phyloP scores from a whole-genome alignment of 495 filamentous ascomycete species.

The Talaromyces proteolyticus region DNA sequence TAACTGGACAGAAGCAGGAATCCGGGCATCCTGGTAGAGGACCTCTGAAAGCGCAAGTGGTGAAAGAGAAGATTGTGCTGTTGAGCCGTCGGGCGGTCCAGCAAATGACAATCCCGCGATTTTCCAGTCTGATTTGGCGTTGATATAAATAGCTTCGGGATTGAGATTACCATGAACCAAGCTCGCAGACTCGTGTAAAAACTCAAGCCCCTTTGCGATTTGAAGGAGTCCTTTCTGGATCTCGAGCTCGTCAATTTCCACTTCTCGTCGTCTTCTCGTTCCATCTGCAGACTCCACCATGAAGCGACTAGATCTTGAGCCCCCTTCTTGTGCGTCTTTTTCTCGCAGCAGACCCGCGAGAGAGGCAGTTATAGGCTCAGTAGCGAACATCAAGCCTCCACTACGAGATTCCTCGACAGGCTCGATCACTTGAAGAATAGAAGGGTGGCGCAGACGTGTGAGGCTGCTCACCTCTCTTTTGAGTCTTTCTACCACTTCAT shows the following conservation, averaged over 20 bases:
- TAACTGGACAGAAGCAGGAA: conserved; percentile 79
- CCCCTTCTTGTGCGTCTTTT: conserved; percentile 83
- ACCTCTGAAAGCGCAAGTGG: conserved; percentile 77
- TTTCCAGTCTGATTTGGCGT: conserved; percentile 98
- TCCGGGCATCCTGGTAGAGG: conserved; percentile 76
- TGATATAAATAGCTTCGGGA: conserved; percentile 90
- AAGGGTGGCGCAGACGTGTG: conserved; percentile 81
- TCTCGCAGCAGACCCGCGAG: conserved; percentile 77
- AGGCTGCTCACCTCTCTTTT: conserved; percentile 88
- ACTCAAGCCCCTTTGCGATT: conserved; percentile 90
- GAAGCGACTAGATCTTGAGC: conserved; percentile 65
- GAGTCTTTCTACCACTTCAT: conserved; percentile 83
- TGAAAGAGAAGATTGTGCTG: conserved; percentile 59
- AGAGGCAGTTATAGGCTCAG: conserved; percentile 81
- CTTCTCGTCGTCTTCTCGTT: conserved; percentile 64
- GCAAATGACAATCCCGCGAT: conserved; percentile 90
- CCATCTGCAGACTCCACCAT: conserved; percentile 78
- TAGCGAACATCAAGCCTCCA: conserved; percentile 93
- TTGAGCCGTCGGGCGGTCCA: conserved; percentile 64
- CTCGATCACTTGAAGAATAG: conserved; percentile 86
- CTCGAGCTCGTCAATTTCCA: conserved; percentile 96
- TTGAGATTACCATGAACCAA: conserved; percentile 92
- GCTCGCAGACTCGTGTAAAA: conserved; percentile 92
- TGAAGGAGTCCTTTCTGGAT: conserved; percentile 95
- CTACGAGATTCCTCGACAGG: conserved; percentile 90